phyloP scores from a whole-genome alignment of 345 rosid genomes.

The Syzygium jambos region DNA sequence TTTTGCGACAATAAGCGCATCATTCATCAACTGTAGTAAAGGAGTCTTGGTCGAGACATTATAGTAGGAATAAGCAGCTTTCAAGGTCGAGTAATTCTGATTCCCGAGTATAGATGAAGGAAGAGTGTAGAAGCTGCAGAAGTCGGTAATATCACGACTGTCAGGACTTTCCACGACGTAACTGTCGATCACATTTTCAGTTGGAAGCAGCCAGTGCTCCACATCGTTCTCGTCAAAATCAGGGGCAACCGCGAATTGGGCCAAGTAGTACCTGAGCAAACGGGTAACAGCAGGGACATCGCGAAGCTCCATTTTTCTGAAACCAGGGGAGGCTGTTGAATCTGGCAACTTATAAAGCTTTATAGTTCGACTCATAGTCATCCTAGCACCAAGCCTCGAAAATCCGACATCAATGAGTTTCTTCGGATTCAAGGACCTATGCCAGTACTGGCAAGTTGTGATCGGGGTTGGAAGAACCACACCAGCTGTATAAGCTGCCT shows the following conservation, averaged over 20 bases:
- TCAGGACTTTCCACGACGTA: slow-evolving; percentile 82
- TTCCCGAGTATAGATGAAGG: slow-evolving; percentile 92
- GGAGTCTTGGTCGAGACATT: slow-evolving; percentile 79
- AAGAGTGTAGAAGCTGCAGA: slow-evolving; percentile 95
- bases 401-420: slow-evolving; percentile 96
- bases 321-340: slow-evolving; percentile 70
- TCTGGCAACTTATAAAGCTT: slow-evolving; percentile 80
- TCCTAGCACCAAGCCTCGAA: slow-evolving; percentile 81
- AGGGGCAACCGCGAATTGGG: slow-evolving; percentile 73
- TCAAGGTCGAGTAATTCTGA: slow-evolving; percentile 56
- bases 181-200: slow-evolving; percentile 69
- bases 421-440: slow-evolving; percentile 91
- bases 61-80: slow-evolving; percentile 95
- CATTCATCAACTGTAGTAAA: slow-evolving; percentile 87
- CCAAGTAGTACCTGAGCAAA: slow-evolving; percentile 61
- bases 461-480: slow-evolving; percentile 88
- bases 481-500: slow-evolving; percentile 94
- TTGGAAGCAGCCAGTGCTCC: slow-evolving; percentile 93
- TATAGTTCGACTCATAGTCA: slow-evolving; percentile 96
- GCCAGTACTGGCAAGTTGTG: slow-evolving; percentile 93
- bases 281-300: slow-evolving; percentile 89
- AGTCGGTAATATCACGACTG: slow-evolving; percentile 76
- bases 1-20: slow-evolving; percentile 68
- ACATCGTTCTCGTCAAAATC: slow-evolving; percentile 83
- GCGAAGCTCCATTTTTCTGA: slow-evolving; percentile 77